Base-by-base conservation (phyloP, 805 yeast genomes). In the Ogataea corticis region DNA sequence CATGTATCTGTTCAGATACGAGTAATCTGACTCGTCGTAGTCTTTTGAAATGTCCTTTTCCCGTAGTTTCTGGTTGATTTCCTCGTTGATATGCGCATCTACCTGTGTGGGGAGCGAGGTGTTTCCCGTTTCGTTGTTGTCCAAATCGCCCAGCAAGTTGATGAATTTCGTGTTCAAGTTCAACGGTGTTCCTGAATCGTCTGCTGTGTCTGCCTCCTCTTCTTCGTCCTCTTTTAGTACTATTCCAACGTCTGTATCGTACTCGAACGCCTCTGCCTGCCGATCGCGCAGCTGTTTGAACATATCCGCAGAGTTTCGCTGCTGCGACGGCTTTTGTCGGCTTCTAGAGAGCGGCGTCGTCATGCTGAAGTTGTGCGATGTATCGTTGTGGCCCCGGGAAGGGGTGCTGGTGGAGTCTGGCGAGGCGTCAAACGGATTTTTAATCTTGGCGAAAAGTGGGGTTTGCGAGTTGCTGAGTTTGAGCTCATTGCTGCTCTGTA, bases 341-440 rank as follows among this genome's bases (percentile, higher is more conserved):
- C 32, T 29, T n/a, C 12, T 38, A 18, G 2, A 46, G 35, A 14
- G 31, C 29, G 45, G 45, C 17, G 49, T 41, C 12, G 39, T 25
- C n/a, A 33, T 14, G 31, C 44, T 18, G 25, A 37, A 28, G 12
- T 28, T 30, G 6, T 25, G 19, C 7, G 38, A 35, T 15, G 25
- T 25, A 13, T 29, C 16, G n/a, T 15, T 13, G 11, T 33, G 33
- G 4, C 21, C 27, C 21, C 21, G 48, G 2, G 54, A 45, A 11
- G 57, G 58, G 6, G 58, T 56, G 41, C 46, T 47, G n/a, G 49
- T 42, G 7, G 53, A 47, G 15, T 50, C 56, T 1, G 64, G 65
- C 2, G 67, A 56, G 2, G 52, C 61, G 10, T 62, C 67, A 48
- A 72, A 72, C 6, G 77, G 77, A 46, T 72, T 62, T 21, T 50